Evolutionary conservation across 306 rosid genomes (phyloP).

Genomic region (Crotalaria pallida): DNA sequence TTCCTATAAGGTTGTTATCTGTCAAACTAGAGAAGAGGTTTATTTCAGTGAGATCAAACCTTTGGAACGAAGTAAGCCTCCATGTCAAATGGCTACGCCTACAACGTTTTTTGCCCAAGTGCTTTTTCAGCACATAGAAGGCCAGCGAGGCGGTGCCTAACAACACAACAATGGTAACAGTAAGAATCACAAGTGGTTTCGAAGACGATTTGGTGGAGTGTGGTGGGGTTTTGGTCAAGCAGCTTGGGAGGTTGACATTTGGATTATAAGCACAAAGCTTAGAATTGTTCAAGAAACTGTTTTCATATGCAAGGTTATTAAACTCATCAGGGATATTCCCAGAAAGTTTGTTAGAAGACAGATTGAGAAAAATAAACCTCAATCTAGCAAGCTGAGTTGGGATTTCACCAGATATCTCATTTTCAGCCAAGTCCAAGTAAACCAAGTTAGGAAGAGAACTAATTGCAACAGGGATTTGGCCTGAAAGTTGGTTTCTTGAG

Average conservation of each 20-base stretch:
- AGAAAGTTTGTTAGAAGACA: conserved; percentile 69
- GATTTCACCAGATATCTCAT: conserved; percentile 64
- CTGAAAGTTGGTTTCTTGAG: conserved; percentile 62
- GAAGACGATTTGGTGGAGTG: conserved; percentile 35
- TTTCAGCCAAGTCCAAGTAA: conserved; percentile 68
- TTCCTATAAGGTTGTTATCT: conserved; percentile 70
- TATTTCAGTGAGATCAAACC: conserved; percentile 47
- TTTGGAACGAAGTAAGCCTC: conserved; percentile 84
- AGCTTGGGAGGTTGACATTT: conserved; percentile 36
- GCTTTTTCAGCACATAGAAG: conserved; percentile 22
- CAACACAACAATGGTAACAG: conserved; percentile 12
- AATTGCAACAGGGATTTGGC: conserved; percentile 50
- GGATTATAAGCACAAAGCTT: conserved; percentile 44
- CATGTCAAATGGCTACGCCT: conserved; percentile 42
- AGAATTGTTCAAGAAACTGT: conserved; percentile 66
- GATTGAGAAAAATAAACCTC: conserved; percentile 60
- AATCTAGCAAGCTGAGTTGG: conserved; percentile 46
- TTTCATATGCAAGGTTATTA: conserved; percentile 49
- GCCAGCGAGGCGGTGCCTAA: conserved; percentile 26
- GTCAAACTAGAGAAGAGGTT: conserved; percentile 48
- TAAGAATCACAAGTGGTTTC: conserved; percentile 38
- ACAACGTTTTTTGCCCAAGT: conserved; percentile 22
- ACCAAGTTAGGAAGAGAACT: conserved; percentile 45
- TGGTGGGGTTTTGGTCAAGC: conserved; percentile 26
- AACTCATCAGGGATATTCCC: conserved; percentile 68